A percentile compares a stretch with the other conserved stretches of the same genome.
These are phyloP conservation scores for Coemansia sp. DNA, from an alignment of 192 early-diverging fungal genomes.

Conservation along the genomic window DNA sequence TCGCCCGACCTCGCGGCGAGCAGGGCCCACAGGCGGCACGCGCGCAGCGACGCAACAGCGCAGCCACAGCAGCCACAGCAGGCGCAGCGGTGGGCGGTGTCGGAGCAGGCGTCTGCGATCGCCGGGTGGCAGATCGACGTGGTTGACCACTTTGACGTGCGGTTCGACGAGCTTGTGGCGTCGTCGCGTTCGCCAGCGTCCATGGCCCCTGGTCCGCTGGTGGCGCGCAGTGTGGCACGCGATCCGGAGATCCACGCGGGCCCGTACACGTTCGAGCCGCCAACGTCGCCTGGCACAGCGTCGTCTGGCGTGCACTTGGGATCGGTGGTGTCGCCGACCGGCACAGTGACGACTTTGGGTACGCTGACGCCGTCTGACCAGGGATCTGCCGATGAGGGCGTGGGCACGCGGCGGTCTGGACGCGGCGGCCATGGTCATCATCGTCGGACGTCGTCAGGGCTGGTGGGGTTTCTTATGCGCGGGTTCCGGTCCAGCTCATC, in stretches of 20 bases:
- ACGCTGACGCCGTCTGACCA: not conserved
- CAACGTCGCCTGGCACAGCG: not conserved
- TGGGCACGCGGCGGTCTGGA: not conserved
- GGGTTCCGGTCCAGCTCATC: constrained; percentile 31
- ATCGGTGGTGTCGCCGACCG: constrained; percentile 5
- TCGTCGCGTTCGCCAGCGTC: constrained; percentile 1
- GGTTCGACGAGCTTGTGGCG: constrained; percentile 47
- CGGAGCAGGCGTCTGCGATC: constrained; percentile 49
- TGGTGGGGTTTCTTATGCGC: constrained; percentile 43
- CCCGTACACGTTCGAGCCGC: constrained; percentile 20
- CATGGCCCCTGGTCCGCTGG: not conserved
- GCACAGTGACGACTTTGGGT: constrained; percentile 1
- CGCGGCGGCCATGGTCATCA: constrained; percentile 13
- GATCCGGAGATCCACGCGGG: constrained; percentile 16
- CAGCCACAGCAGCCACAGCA: not conserved
- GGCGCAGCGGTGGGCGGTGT: constrained; percentile 16
- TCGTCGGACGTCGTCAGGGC: constrained; percentile 43
- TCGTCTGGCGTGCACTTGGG: constrained; percentile 5
- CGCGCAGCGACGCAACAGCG: not conserved
- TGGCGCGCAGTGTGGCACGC: not conserved
- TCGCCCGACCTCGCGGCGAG: not conserved
- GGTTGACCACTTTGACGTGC: constrained; percentile 47
- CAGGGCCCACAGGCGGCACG: not conserved
- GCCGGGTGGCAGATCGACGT: constrained; percentile 45
- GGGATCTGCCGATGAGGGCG: not conserved